These are phyloP conservation scores for Eucalyptus sideroxylon DNA, from an alignment of 345 rosid species.

Conservation along the genomic window DNA sequence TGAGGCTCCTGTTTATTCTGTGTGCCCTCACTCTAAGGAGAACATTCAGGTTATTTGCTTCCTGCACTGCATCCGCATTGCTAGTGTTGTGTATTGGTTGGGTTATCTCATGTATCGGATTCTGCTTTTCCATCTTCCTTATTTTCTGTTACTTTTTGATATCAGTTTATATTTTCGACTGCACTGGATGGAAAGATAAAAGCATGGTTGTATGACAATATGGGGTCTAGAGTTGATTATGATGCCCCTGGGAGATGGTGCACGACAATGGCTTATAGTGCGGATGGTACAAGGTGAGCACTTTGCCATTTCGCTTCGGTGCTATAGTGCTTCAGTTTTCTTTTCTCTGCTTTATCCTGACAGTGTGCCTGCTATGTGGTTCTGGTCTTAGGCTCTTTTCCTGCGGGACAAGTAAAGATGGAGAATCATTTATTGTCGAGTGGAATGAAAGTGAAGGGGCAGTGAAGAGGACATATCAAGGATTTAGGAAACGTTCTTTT, in stretches of 20 bases:
- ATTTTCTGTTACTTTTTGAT: background rate
- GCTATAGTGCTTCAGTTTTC: background rate
- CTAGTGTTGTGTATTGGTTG: background rate
- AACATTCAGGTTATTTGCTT: conserved; percentile 18
- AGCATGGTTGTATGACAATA: conserved; percentile 77
- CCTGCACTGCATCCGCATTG: background rate
- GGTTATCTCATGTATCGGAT: background rate
- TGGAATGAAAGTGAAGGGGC: conserved; percentile 74
- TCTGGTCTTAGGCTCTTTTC: conserved; percentile 41
- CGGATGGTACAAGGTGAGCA: conserved; percentile 68
- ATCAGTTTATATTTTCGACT: conserved; percentile 81
- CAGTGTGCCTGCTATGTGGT: background rate
- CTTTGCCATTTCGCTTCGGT: background rate
- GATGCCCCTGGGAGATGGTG: conserved; percentile 82
- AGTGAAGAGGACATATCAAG: conserved; percentile 39
- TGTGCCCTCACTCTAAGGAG: conserved; percentile 38
- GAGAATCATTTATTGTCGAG: conserved; percentile 58
- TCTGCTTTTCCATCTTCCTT: background rate
- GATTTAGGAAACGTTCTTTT: conserved; percentile 39
- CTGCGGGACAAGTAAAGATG: conserved; percentile 70
- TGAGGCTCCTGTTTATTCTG: conserved; percentile 50
- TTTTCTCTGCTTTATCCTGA: background rate
- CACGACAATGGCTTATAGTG: conserved; percentile 78
- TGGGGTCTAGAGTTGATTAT: conserved; percentile 84
- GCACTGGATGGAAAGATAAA: conserved; percentile 86